A percentile compares a stretch with the other conserved stretches of the same genome.
These are phyloP conservation scores for Tetratostichococcus sp. DNA, from an alignment of 139 green algal genomes.

Conservation along the genomic window DNA sequence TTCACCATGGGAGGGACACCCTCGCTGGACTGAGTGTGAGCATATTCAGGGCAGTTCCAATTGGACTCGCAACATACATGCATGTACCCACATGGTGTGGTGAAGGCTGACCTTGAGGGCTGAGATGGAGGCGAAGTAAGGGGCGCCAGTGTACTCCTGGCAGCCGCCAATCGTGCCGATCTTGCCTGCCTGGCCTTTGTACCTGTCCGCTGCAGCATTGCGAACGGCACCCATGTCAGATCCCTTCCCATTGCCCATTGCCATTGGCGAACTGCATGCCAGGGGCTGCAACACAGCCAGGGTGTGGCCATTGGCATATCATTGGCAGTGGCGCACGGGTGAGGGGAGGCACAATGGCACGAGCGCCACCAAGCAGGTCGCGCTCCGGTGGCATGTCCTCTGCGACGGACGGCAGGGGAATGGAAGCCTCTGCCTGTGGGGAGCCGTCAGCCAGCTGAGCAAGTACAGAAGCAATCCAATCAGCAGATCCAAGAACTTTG, in stretches of 20 bases:
- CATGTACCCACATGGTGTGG: not conserved
- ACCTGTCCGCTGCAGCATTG: slow-evolving; percentile 38
- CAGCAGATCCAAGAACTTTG: no score
- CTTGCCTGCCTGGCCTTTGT: slow-evolving; percentile 89
- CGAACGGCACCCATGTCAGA: no score
- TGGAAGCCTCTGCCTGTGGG: not conserved
- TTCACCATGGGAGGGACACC: no score
- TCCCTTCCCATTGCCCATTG: no score
- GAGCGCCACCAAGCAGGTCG: not conserved
- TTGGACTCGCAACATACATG: no score
- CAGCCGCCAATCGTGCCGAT: slow-evolving; percentile 91
- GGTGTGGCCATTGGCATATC: no score
- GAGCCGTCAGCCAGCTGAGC: no score
- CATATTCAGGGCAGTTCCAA: no score
- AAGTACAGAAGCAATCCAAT: no score
- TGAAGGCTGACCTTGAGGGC: slow-evolving; percentile 52
- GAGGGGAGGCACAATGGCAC: not conserved
- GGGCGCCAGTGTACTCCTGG: slow-evolving; percentile 91
- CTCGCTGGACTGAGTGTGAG: no score
- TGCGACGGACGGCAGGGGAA: not conserved
- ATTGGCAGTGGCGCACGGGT: not conserved
- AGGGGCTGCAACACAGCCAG: not conserved
- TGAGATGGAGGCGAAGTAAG: slow-evolving; percentile 88
- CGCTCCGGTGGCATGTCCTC: not conserved
- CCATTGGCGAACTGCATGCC: not conserved